These are phyloP conservation scores for Pyrenopolyporus hunteri DNA, from an alignment of 495 filamentous ascomycete genomes.

Conservation along the genomic window DNA sequence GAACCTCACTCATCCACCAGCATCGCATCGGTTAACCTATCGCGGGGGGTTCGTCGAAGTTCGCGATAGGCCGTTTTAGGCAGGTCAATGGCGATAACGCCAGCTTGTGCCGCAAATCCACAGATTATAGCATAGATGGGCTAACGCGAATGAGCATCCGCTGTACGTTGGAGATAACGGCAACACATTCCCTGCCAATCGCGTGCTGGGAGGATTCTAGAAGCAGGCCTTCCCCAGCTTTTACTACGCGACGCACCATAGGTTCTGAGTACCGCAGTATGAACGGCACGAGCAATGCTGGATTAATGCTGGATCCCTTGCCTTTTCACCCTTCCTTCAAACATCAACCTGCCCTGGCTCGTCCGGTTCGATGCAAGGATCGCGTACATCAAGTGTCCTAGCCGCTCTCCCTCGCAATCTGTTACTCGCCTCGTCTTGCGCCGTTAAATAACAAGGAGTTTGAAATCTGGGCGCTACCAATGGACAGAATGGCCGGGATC, in stretches of 20 bases:
- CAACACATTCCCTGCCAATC: conserved; percentile 14
- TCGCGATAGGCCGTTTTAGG: conserved; percentile 20
- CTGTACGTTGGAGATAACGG: conserved; percentile 1
- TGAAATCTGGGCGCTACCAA: conserved; percentile 2
- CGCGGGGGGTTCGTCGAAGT: too few species aligned
- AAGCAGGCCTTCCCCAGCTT: conserved; percentile 30
- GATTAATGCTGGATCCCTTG: neutral
- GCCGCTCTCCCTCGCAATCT: neutral
- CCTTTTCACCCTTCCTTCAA: conserved; percentile 2
- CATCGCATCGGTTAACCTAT: neutral
- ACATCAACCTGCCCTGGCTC: conserved; percentile 1
- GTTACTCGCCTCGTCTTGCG: neutral
- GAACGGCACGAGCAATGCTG: too few species aligned
- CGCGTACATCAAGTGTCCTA: conserved; percentile 2
- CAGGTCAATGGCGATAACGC: conserved; percentile 32
- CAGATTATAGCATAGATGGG: conserved; percentile 14
- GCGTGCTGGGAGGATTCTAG: conserved; percentile 18
- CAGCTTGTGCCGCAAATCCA: neutral
- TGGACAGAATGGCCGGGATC: neutral
- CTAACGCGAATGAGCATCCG: conserved; percentile 25
- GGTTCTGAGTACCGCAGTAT: conserved; percentile 1
- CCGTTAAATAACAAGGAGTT: neutral
- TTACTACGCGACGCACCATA: conserved; percentile 4
- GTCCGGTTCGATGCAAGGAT: neutral
- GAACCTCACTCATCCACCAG: neutral